Conservation (phyloP, 2,329 filamentous ascomycete genomes). For the Pleomassaria siparia region DNA sequence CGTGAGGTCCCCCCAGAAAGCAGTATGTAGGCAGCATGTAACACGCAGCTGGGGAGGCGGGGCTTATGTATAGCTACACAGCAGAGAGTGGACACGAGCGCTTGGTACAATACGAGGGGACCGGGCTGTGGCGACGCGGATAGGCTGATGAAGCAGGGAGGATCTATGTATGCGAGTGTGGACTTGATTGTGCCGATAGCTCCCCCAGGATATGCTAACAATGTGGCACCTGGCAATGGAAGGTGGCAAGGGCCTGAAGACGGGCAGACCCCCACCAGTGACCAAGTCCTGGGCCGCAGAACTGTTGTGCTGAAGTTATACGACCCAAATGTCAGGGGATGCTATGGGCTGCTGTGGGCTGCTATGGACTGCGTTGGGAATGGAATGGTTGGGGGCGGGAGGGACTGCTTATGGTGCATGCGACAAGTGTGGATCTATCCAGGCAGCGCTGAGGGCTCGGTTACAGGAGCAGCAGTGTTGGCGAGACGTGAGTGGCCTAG, state of each 20-base stretch:
- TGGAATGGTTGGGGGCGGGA: neutral
- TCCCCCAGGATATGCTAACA: slow-evolving; percentile 15
- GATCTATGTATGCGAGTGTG: slow-evolving; percentile 22
- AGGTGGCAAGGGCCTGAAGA: slow-evolving; percentile 10
- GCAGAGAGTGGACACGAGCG: slow-evolving; percentile 8
- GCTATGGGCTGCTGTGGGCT: too few species aligned
- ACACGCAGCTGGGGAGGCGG: slow-evolving; percentile 10
- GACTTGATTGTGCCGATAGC: slow-evolving; percentile 25
- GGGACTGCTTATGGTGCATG: slow-evolving; percentile 8
- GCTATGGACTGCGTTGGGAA: too few species aligned
- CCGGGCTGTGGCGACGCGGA: slow-evolving; percentile 12
- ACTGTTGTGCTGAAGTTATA: slow-evolving; percentile 12
- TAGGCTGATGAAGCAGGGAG: slow-evolving; percentile 17
- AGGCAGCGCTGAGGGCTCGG: slow-evolving; percentile 5
- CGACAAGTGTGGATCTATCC: slow-evolving; percentile 8
- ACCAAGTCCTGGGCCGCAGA: slow-evolving; percentile 7
- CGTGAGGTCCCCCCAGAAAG: slow-evolving; percentile 11
- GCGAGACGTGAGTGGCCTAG: too few species aligned
- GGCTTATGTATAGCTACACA: slow-evolving; percentile 19
- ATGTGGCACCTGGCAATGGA: slow-evolving; percentile 9
- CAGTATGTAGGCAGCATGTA: slow-evolving; percentile 8
- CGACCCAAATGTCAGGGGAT: slow-evolving; percentile 6
- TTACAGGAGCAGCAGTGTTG: too few species aligned
- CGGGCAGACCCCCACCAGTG: slow-evolving; percentile 5
- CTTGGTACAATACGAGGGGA: slow-evolving; percentile 17